phyloP scores from a whole-genome alignment of 2,329 filamentous ascomycete species.

The Paraphoma sp. region DNA sequence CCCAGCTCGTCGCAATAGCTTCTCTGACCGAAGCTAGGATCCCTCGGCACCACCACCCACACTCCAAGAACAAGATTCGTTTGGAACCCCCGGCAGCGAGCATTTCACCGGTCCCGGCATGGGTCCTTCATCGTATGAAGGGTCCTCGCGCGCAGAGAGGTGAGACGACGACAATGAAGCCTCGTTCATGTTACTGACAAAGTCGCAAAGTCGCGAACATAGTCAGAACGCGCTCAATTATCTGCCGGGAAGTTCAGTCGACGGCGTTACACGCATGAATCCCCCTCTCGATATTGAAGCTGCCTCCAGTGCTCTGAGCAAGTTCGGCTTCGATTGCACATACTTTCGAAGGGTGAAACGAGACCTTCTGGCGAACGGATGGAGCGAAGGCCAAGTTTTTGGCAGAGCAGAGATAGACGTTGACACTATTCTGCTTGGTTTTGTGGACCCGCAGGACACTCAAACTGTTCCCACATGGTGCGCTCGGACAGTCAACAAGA shows the following conservation, averaged over 20 bases:
- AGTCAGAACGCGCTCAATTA: constrained; percentile 39
- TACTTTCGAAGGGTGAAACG: constrained; percentile 41
- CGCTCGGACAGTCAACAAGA: constrained; percentile 38
- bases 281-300: constrained; percentile 24
- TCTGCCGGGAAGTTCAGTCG: constrained; percentile 27
- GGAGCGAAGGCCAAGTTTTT: constrained; percentile 41
- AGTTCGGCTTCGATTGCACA: constrained; percentile 44
- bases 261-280: constrained; percentile 26
- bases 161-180: constrained; percentile 10
- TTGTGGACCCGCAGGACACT: constrained; percentile 39
- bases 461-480: constrained; percentile 45
- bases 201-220: constrained; percentile 34
- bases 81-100: constrained; percentile 36
- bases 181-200: constrained; percentile 20
- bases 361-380: constrained; percentile 41
- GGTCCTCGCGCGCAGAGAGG: constrained; percentile 44
- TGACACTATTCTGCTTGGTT: constrained; percentile 43
- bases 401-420: constrained; percentile 43
- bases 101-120: constrained; percentile 29
- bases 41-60: constrained; percentile 25
- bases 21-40: constrained; percentile 28
- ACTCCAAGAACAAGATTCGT: constrained; percentile 32
- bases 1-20: not conserved
- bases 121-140: constrained; percentile 40
- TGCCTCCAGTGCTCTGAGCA: constrained; percentile 27